These are phyloP conservation scores for Boehmeria nivea DNA, from an alignment of 306 rosid species.

Conservation along the genomic window DNA sequence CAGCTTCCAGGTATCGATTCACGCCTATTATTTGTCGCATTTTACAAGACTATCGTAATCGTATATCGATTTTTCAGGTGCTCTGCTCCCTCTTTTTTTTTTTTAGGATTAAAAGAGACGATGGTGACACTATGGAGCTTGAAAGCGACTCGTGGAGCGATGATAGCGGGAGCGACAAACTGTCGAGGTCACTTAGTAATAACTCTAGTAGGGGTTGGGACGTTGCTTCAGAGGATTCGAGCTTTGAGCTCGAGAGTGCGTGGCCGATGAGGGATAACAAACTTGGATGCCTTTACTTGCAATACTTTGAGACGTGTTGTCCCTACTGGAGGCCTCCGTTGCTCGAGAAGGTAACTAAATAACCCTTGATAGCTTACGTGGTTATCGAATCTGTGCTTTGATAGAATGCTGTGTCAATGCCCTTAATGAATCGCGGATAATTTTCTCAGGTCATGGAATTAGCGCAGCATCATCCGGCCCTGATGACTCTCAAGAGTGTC, in stretches of 20 bases:
- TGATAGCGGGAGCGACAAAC: constrained; percentile 61
- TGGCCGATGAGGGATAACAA: constrained; percentile 38
- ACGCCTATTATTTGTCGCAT: no score
- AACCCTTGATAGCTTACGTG: no score
- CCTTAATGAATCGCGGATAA: neutral
- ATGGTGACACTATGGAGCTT: constrained; percentile 40
- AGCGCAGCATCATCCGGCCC: constrained; percentile 42
- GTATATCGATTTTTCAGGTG: no score
- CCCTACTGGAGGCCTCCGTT: constrained; percentile 68
- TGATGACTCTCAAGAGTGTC: constrained; percentile 59
- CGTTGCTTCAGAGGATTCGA: constrained; percentile 55
- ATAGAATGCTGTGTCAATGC: no score
- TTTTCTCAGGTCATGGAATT: constrained; percentile 51
- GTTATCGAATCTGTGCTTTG: no score
- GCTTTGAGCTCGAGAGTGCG: constrained; percentile 53
- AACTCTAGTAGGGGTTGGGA: constrained; percentile 73
- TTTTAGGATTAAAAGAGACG: constrained; percentile 36
- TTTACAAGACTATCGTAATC: no score
- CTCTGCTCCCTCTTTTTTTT: neutral
- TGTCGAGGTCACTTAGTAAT: constrained; percentile 52
- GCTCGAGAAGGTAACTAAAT: constrained; percentile 44
- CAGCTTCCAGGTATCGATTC: constrained; percentile 36
- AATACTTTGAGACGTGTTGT: constrained; percentile 47
- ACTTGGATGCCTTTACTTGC: constrained; percentile 54
- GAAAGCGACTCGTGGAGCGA: constrained; percentile 81